These are phyloP conservation scores for Boletus bicolor DNA, from an alignment of 768 basidiomycete species.

Conservation along the genomic window DNA sequence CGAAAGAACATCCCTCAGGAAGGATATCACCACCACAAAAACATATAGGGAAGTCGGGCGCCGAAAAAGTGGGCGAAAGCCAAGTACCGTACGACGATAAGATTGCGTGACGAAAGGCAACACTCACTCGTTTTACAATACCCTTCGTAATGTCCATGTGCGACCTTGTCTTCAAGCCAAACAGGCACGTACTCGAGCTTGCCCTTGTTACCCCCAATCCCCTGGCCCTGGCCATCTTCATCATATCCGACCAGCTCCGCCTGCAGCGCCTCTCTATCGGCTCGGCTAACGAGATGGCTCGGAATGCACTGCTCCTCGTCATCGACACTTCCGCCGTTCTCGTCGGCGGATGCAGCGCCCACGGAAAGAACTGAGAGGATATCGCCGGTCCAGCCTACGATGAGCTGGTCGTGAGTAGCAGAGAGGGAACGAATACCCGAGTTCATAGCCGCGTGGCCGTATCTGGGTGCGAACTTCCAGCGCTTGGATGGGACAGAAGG, in stretches of 20 bases:
- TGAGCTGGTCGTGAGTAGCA: slow-evolving; percentile 81
- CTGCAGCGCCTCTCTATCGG: slow-evolving; percentile 66
- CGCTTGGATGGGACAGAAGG: slow-evolving; percentile 26
- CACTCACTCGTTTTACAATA: slow-evolving; percentile 95
- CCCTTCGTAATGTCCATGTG: slow-evolving; percentile 93
- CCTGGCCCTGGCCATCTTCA: slow-evolving; percentile 41
- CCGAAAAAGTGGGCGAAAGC: slow-evolving; percentile 1
- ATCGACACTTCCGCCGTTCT: slow-evolving; percentile 7
- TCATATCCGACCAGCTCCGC: slow-evolving; percentile 58
- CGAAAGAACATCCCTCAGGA: not conserved
- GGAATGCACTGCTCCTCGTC: slow-evolving; percentile 40
- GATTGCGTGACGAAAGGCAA: not conserved
- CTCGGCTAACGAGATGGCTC: slow-evolving; percentile 47
- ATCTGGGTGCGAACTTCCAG: slow-evolving; percentile 78
- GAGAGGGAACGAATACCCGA: slow-evolving; percentile 86
- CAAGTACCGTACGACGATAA: slow-evolving; percentile 4
- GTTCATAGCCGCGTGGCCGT: slow-evolving; percentile 94
- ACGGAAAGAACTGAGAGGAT: slow-evolving; percentile 49
- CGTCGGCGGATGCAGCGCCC: slow-evolving; percentile 28
- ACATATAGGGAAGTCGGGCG: slow-evolving; percentile 14
- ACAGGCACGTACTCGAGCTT: slow-evolving; percentile 82
- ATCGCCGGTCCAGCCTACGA: slow-evolving; percentile 95
- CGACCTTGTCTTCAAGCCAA: slow-evolving; percentile 86
- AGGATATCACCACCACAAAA: not conserved
- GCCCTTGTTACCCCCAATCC: slow-evolving; percentile 41